These are phyloP conservation scores for Neckera pumila DNA, from an alignment of 225 moss, liverwort and hornwort species.

Conservation along the genomic window DNA sequence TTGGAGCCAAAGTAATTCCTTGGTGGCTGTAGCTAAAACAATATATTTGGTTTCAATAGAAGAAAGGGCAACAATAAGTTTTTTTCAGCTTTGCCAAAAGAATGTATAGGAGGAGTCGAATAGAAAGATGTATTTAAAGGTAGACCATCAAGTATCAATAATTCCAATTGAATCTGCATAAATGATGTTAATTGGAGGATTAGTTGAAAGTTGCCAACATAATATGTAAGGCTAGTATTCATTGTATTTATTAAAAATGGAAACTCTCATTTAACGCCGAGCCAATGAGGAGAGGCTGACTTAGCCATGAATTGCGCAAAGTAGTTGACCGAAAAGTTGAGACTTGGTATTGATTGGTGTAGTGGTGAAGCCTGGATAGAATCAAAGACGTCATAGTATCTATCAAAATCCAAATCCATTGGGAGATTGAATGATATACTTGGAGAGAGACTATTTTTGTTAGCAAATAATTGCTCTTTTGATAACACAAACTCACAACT, in stretches of 20 bases:
- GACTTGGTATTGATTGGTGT: no score
- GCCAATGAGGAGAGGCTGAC: no score
- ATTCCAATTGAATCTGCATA: no score
- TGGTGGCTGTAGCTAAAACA: accelerated
- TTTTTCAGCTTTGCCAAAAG: neutral
- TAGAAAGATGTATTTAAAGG: neutral
- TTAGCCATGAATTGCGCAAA: neutral
- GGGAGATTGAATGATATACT: no score
- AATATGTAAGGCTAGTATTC: neutral
- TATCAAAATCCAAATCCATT: no score
- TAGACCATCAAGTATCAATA: neutral
- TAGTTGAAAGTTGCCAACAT: neutral
- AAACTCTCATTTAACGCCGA: neutral
- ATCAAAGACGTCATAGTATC: no score
- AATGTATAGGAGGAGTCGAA: accelerated
- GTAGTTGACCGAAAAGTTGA: neutral
- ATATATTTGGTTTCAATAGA: accelerated
- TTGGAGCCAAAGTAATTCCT: neutral
- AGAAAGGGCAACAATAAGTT: neutral
- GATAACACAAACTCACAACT: no score
- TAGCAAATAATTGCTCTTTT: no score
- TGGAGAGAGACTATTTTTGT: no score
- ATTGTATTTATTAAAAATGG: no score
- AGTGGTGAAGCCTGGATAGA: no score
- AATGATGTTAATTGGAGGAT: neutral